phyloP scores from a whole-genome alignment of 352 stramenopile genomes.

The Globisporangium polare region DNA sequence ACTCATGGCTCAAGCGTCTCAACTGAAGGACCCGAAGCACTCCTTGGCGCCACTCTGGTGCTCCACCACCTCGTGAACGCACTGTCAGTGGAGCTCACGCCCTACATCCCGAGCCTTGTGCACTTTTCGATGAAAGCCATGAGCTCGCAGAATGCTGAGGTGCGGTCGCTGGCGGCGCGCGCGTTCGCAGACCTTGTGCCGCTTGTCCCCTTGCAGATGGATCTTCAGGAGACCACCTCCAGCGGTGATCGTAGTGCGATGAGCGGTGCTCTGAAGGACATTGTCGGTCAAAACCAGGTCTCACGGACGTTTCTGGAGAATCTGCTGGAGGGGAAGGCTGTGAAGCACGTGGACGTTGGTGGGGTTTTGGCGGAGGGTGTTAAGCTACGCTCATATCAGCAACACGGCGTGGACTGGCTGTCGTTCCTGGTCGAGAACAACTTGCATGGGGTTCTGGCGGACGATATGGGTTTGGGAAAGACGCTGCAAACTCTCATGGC shows the following conservation, averaged over 20 bases:
- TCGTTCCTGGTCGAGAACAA: slow-evolving; percentile 64
- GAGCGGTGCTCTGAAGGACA: slow-evolving; percentile 23
- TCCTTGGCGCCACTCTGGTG: slow-evolving; percentile 51
- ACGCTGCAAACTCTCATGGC: slow-evolving; percentile 93
- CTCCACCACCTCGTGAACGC: slow-evolving; percentile 44
- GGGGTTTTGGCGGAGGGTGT: slow-evolving; percentile 27
- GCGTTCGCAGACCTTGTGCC: slow-evolving; percentile 69
- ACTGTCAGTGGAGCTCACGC: slow-evolving; percentile 31
- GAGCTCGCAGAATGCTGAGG: slow-evolving; percentile 33
- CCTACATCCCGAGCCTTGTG: slow-evolving; percentile 66
- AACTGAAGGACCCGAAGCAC: neutral
- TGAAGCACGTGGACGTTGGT: slow-evolving; percentile 33
- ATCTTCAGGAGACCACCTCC: slow-evolving; percentile 28
- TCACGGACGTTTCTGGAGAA: slow-evolving; percentile 68
- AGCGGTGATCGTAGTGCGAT: neutral
- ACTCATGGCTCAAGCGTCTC: neutral
- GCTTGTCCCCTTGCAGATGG: slow-evolving; percentile 73
- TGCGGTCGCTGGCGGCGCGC: slow-evolving; percentile 46
- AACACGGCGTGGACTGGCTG: slow-evolving; percentile 77
- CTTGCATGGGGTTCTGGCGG: slow-evolving; percentile 77
- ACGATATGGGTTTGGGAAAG: slow-evolving; percentile 93
- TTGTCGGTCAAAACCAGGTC: slow-evolving; percentile 45
- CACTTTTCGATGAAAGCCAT: slow-evolving; percentile 69
- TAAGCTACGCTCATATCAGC: slow-evolving; percentile 64
- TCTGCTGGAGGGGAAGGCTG: slow-evolving; percentile 53